Conservation (phyloP, 2,329 filamentous ascomycete genomes). For the Venturia asperata region DNA sequence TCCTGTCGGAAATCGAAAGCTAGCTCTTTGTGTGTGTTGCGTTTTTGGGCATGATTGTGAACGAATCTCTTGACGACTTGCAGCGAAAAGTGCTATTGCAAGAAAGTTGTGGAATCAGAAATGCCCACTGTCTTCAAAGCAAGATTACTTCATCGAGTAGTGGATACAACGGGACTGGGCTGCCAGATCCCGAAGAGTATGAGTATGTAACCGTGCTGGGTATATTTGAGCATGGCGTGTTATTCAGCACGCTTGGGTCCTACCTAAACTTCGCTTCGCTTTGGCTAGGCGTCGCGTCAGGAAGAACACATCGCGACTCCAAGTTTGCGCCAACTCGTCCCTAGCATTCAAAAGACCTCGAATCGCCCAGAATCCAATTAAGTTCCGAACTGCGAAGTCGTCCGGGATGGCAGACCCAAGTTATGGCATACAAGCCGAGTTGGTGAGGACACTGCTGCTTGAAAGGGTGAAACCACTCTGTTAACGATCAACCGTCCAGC, state of each 20-base stretch:
- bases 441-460: constrained; percentile 29
- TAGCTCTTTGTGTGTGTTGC: neutral
- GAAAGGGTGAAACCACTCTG: neutral
- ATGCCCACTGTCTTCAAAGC: neutral
- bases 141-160: no score
- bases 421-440: constrained; percentile 39
- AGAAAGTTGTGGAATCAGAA: neutral
- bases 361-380: neutral
- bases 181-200: no score
- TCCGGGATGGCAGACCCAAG: constrained; percentile 40
- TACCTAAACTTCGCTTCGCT: neutral
- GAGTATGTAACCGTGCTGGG: neutral
- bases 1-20: neutral
- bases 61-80: no score
- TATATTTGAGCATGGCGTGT: neutral
- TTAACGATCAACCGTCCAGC: constrained; percentile 41
- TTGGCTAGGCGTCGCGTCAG: neutral
- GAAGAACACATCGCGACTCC: constrained; percentile 1
- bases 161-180: no score
- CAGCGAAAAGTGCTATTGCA: neutral
- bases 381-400: neutral
- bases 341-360: neutral
- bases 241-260: neutral
- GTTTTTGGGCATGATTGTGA: no score
- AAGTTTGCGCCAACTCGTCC: constrained; percentile 5